phyloP scores from a whole-genome alignment of 1,139 yeast genomes.

The Blastobotrys malaysiensis region DNA sequence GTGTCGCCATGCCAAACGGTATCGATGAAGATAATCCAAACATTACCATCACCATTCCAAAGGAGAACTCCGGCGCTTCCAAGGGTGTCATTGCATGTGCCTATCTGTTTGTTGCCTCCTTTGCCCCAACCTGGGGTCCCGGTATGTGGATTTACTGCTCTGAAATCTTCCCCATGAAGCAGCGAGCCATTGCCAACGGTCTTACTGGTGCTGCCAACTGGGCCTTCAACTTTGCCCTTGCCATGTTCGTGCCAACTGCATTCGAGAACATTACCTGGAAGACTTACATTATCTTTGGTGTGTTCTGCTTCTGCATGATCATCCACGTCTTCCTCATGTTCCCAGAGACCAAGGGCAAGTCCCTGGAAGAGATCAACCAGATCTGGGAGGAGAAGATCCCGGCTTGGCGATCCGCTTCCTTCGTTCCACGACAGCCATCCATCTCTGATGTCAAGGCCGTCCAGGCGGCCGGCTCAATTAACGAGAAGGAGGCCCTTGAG shows the following conservation, averaged over 20 bases:
- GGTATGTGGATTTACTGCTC: slow-evolving; percentile 55
- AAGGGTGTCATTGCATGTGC: slow-evolving; percentile 54
- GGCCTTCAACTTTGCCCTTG: slow-evolving; percentile 77
- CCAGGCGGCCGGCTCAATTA: slow-evolving; percentile 16
- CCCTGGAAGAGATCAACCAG: slow-evolving; percentile 70
- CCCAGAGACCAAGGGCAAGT: slow-evolving; percentile 71
- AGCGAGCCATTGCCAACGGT: slow-evolving; percentile 50
- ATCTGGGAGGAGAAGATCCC: slow-evolving; percentile 35
- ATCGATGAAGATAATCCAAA: slow-evolving; percentile 42
- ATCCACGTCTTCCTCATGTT: slow-evolving; percentile 52
- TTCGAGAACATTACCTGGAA: slow-evolving; percentile 50
- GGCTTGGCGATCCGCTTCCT: slow-evolving; percentile 29
- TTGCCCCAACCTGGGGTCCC: slow-evolving; percentile 66
- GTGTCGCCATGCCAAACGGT: slow-evolving; percentile 30
- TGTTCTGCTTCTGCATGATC: slow-evolving; percentile 51
- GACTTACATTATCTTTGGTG: slow-evolving; percentile 64
- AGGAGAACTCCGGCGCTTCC: slow-evolving; percentile 35
- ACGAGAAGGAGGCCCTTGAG: slow-evolving; percentile 11
- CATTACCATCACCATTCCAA: slow-evolving; percentile 45
- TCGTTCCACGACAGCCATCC: slow-evolving; percentile 17
- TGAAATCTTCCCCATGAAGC: slow-evolving; percentile 52
- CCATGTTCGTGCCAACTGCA: slow-evolving; percentile 53
- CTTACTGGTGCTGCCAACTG: slow-evolving; percentile 68
- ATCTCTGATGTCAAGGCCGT: slow-evolving; percentile 17
- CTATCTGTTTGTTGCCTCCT: slow-evolving; percentile 60